Evolutionary conservation across 2,329 filamentous ascomycete genomes (phyloP), one percentile per base, ranked within the genome.

Genomic region (Aureobasidium sp.): DNA sequence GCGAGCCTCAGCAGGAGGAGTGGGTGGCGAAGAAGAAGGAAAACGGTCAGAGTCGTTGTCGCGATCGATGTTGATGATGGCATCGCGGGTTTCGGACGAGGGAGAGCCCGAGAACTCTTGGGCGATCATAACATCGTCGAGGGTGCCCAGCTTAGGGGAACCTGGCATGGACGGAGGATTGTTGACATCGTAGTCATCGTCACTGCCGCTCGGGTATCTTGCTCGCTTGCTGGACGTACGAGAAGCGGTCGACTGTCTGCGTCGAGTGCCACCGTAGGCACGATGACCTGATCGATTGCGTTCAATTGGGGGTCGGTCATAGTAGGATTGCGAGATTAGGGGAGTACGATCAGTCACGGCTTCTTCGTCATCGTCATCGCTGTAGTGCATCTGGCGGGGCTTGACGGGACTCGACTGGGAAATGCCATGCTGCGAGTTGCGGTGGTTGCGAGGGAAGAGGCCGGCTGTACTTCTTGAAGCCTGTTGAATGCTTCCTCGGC

Each of bases 41-140:
- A 63, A 65, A 29, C 67, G 58, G 31, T 68, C 65, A 34, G 66
- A 64, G 27, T 67, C 63, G 27, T 49, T 62, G 29, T 73, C 71
- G 37, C 74, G 74, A 61, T 80, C 78, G 47, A 83, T 81, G 65
- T 79, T 72, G 62, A 83, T 82, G 51, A 82, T 68, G 2, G 75
- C 75, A 67, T 82, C 80, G 37, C 76, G 74, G 31, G 68, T 68
- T 44, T 77, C 72, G 25, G 78, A 58, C 37, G 60, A 70, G 6
- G 68, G 65, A 34, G 66, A 65, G 36, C 67, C 68, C 11, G 66
- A 75, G 42, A 88, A 76, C 57, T 90, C 85, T 65, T 88, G 85
- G 9, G 86, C 80, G 61, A 90, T 82, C 82, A 91, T 87, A 65
- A 87, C 79, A 77, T 86, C 84, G 65, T 85, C 82, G 67, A 80